Evolutionary conservation across 1,284 basidiomycete species (phyloP).

Genomic region (Rhodotorula sp.): DNA sequence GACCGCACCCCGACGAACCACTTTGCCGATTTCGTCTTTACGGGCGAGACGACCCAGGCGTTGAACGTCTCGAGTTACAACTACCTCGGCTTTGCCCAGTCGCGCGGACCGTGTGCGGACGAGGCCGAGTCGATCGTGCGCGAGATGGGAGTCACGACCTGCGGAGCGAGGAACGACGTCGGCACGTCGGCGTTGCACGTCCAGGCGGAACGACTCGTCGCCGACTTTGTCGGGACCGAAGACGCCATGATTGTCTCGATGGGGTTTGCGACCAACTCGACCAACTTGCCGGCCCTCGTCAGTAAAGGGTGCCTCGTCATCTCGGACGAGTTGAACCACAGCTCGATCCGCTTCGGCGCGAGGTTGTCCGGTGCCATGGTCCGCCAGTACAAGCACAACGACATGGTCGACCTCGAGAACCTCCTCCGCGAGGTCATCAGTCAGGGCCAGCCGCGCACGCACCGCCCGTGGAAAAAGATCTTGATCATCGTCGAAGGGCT

Average conservation of each 20-base stretch:
- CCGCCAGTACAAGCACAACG: constrained; percentile 95
- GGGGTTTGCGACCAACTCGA: constrained; percentile 98
- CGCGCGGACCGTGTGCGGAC: constrained; percentile 87
- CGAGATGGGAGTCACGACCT: constrained; percentile 65
- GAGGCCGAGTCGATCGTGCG: constrained; percentile 58
- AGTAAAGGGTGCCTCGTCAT: constrained; percentile 91
- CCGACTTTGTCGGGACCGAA: constrained; percentile 84
- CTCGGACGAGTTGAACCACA: constrained; percentile 96
- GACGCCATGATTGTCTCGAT: constrained; percentile 87
- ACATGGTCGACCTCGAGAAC: constrained; percentile 78
- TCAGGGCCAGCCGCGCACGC: constrained; percentile 95
- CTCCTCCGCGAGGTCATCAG: constrained; percentile 87
- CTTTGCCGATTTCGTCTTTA: constrained; percentile 73
- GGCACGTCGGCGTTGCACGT: constrained; percentile 81
- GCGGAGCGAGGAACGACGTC: constrained; percentile 75
- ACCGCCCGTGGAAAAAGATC: constrained; percentile 99
- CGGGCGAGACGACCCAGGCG: constrained; percentile 76
- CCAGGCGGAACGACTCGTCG: constrained; percentile 81
- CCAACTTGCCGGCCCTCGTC: constrained; percentile 87
- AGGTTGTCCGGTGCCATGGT: constrained; percentile 85
- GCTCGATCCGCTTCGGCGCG: constrained; percentile 90
- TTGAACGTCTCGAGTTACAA: constrained; percentile 99
- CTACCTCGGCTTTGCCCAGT: constrained; percentile 97
- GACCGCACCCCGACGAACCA: constrained; percentile 82
- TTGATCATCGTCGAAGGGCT: constrained; percentile 90